Conservation (phyloP, 768 basidiomycete genomes). For the Daedaleopsis nitida region DNA sequence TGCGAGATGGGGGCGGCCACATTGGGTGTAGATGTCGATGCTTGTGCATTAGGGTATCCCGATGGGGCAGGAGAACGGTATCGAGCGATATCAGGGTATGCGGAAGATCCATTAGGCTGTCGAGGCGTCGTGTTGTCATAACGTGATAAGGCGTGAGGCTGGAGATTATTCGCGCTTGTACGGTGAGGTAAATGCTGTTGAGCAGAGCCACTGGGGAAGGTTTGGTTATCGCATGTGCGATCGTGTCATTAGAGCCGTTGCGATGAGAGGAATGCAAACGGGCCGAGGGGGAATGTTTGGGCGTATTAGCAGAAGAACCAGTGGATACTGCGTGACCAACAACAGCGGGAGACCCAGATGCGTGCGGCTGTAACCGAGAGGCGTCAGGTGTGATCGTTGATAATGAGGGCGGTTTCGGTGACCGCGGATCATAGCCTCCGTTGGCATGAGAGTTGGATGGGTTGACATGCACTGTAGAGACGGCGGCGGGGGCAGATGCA, state of each 20-base stretch:
- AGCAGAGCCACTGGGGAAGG: constrained; percentile 22
- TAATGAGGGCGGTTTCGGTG: constrained; percentile 16
- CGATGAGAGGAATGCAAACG: constrained; percentile 26
- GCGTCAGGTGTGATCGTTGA: constrained; percentile 2
- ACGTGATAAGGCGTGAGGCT: constrained; percentile 27
- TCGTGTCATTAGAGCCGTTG: constrained; percentile 32
- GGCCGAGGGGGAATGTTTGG: constrained; percentile 24
- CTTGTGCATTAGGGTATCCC: constrained; percentile 17
- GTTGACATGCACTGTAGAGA: constrained; percentile 3
- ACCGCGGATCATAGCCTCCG: constrained; percentile 13
- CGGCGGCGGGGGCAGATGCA: constrained; percentile 9
- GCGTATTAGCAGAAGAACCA: constrained; percentile 15
- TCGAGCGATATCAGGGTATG: constrained; percentile 31
- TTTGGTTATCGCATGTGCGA: constrained; percentile 23
- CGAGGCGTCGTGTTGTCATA: constrained; percentile 25
- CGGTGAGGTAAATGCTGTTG: constrained; percentile 24
- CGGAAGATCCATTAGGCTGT: constrained; percentile 22
- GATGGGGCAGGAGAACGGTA: constrained; percentile 28
- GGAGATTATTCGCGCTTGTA: constrained; percentile 21
- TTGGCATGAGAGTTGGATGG: constrained; percentile 2
- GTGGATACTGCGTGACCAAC: constrained; percentile 6
- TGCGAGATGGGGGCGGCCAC: constrained; percentile 12
- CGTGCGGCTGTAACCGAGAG: not conserved
- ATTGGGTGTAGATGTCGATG: constrained; percentile 5
- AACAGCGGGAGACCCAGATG: constrained; percentile 8